Evolutionary conservation across 176 grass and related monocot genomes (phyloP).

Genomic region (Oryza australiensis): DNA sequence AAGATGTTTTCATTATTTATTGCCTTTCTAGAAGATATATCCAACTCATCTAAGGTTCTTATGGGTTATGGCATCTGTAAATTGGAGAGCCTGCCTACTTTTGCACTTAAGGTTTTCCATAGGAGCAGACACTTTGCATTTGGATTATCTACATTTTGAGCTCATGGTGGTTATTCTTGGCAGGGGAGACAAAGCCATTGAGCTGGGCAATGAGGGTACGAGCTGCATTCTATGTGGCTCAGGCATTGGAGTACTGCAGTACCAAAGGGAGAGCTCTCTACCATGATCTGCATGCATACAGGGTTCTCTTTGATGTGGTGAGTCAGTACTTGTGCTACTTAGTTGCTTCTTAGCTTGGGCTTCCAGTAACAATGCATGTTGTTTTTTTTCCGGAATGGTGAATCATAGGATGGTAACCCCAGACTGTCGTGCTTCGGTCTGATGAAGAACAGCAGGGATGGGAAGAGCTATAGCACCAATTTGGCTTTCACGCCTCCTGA

Average conservation of each 20-base stretch:
- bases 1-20: background rate
- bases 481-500: slow-evolving; percentile 91
- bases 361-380: background rate
- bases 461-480: slow-evolving; percentile 93
- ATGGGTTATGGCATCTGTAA: background rate
- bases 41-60: background rate
- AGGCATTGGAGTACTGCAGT: slow-evolving; percentile 78
- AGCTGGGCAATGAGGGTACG: slow-evolving; percentile 82
- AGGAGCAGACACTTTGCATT: background rate
- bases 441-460: slow-evolving; percentile 95
- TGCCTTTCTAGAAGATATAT: background rate
- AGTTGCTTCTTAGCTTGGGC: background rate
- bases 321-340: slow-evolving; percentile 7
- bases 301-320: slow-evolving; percentile 91
- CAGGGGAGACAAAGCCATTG: slow-evolving; percentile 83
- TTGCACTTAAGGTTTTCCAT: slow-evolving; percentile 6
- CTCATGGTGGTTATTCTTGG: slow-evolving; percentile 31
- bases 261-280: slow-evolving; percentile 70
- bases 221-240: slow-evolving; percentile 73
- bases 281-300: slow-evolving; percentile 88
- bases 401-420: slow-evolving; percentile 70
- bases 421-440: slow-evolving; percentile 88
- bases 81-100: background rate
- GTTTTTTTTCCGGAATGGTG: background rate
- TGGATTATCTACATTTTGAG: background rate